phyloP scores from a whole-genome alignment of 164 flowering plant species.

The Cinnamomum chago region DNA sequence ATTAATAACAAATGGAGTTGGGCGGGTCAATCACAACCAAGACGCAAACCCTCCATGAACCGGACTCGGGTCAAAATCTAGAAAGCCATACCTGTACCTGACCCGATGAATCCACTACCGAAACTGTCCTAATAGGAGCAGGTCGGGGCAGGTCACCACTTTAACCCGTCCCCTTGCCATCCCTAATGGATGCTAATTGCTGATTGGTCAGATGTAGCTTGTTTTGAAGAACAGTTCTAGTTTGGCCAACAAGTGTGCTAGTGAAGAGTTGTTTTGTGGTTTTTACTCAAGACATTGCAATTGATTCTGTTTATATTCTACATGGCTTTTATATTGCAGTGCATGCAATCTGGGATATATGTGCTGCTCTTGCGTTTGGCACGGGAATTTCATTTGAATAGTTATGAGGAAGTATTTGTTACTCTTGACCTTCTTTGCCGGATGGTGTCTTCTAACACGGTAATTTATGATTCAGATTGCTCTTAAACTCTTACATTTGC shows the following conservation, averaged over 20 bases:
- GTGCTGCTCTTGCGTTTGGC: constrained; percentile 74
- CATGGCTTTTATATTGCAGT: constrained; percentile 35
- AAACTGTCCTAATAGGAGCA: too few species aligned
- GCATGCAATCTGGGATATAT: constrained; percentile 59
- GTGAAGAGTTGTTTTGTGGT: not conserved
- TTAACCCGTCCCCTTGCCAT: too few species aligned
- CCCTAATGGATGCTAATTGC: too few species aligned
- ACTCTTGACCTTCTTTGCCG: constrained; percentile 68
- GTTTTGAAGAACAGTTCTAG: not conserved
- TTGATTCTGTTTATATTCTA: constrained; percentile 11
- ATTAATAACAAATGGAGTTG: too few species aligned
- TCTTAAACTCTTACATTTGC: not conserved
- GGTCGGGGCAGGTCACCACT: too few species aligned
- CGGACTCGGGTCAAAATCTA: too few species aligned
- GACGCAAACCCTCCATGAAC: too few species aligned
- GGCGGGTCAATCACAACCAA: too few species aligned
- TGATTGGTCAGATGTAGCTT: not conserved
- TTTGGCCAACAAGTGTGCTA: not conserved
- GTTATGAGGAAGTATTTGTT: constrained; percentile 44
- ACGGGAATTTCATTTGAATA: constrained; percentile 34
- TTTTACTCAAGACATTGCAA: not conserved
- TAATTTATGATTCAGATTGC: constrained; percentile 25
- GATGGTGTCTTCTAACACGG: constrained; percentile 64
- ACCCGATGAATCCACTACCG: too few species aligned
- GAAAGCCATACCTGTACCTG: too few species aligned